Evolutionary conservation across 805 yeast species (phyloP), one percentile per base, ranked within the genome.

Genomic region (Ogataea nitratoaversa): DNA sequence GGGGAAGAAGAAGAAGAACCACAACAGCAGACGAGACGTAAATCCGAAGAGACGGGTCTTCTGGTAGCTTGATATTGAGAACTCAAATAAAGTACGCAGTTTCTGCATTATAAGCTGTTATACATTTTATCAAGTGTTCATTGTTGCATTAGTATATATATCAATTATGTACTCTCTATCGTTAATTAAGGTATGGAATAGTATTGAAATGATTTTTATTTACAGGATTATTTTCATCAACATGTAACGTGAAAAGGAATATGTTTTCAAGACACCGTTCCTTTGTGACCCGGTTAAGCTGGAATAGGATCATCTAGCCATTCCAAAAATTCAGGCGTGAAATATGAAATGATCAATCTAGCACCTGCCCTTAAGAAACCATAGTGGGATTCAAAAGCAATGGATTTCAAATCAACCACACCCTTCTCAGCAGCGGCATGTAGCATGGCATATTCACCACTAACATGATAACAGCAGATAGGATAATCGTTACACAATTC

Each of bases 381-480:
- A 47, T 86, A 73, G 53, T 93, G 96, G 35, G 93, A 69, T 67
- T 93, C 99, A 54, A 84, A 85, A 0, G 89, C 78, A 72, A 79
- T 64, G 42, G 79, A 64, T 65, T 86, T 83, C 63, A 93, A 74
- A 62, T 91, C 97, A 45, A 83, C 85, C 44, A 90, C 75, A 29
- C 95, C 95, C 71, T 89, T 89, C 56, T 89, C 97, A 23, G 97
- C 97, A 38, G 96, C 98, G 7, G 99, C 99, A 59, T 90, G 95
- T 48, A 93, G 65, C 99, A 93, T 93, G 24, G 98, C 97, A 58
- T 77, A 93, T 66, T 93, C 99, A 30, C 99, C 99, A 60, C 91
- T 80, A 19, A 93, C 99, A 63, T 93, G 99, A 65, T 93, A 93
- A 20, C 95, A 90, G 56, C 96, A 88, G 38, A 93, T 69, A 20